Conservation (phyloP, 2,329 filamentous ascomycete genomes). For the Paecilomyces dactylethromorphus region DNA sequence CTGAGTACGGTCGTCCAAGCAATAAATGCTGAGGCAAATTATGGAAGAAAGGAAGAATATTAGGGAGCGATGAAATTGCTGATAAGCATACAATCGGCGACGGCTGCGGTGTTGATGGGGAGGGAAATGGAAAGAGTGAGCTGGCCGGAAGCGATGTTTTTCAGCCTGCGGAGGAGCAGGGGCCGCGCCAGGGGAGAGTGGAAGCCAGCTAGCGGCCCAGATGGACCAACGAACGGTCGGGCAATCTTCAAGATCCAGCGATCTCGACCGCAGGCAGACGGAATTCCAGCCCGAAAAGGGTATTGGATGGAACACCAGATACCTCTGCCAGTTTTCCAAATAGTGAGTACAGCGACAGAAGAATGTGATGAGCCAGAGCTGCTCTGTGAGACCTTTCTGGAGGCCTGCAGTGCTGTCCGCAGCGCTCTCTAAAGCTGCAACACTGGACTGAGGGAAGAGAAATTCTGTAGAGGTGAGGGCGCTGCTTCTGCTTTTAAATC, state of each 20-base stretch:
- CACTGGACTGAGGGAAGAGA: neutral
- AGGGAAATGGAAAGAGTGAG: neutral
- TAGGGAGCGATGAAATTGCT: neutral
- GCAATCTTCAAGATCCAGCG: neutral
- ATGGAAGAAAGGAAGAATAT: neutral
- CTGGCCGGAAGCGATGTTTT: slow-evolving; percentile 1
- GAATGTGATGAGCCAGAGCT: neutral
- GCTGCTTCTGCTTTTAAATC: neutral
- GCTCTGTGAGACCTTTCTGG: no score
- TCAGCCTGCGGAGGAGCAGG: neutral
- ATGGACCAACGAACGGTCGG: neutral
- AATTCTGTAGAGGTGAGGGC: neutral
- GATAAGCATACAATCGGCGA: neutral
- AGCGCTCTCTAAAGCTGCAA: neutral
- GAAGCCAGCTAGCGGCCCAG: neutral
- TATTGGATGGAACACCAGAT: neutral
- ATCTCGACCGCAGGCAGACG: neutral
- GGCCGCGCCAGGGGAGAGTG: neutral
- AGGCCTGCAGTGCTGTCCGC: neutral
- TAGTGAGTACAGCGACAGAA: neutral
- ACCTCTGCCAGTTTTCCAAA: neutral
- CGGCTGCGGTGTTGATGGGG: neutral
- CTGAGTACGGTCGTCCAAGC: neutral
- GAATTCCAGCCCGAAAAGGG: neutral
- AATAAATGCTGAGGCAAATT: neutral